Conservation (phyloP, 352 stramenopile species). For the Porosira glacialis region DNA sequence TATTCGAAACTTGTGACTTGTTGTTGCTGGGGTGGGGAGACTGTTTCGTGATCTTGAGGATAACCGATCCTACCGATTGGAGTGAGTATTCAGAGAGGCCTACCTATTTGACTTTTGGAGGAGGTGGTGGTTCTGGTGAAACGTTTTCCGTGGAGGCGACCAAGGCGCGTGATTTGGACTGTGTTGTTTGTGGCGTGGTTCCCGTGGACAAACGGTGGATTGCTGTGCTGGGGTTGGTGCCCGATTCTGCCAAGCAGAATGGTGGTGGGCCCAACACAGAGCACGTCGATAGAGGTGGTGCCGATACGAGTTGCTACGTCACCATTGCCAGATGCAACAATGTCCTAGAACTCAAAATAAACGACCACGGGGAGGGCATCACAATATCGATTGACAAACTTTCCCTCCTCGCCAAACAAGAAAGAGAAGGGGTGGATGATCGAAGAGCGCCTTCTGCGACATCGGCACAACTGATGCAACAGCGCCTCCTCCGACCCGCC, state of each 20-base stretch:
- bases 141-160: slow-evolving; percentile 50
- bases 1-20: too few species aligned
- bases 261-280: too few species aligned
- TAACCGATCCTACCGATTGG: slow-evolving; percentile 12
- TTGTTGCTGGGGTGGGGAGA: slow-evolving; percentile 79
- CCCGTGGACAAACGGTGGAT: slow-evolving; percentile 71
- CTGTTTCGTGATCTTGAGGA: slow-evolving; percentile 69
- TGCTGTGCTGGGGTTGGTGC: slow-evolving; percentile 65
- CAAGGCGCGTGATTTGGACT: slow-evolving; percentile 80
- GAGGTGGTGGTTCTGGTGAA: slow-evolving; percentile 18
- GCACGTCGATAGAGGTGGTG: slow-evolving; percentile 14
- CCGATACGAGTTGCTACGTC: slow-evolving; percentile 15
- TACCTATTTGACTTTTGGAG: too few species aligned
- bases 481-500: too few species aligned
- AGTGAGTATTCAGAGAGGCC: too few species aligned
- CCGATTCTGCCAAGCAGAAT: too few species aligned
- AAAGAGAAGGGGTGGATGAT: too few species aligned
- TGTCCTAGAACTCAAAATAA: slow-evolving; percentile 73
- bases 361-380: slow-evolving; percentile 58
- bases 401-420: too few species aligned
- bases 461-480: too few species aligned
- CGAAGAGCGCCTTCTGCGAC: too few species aligned
- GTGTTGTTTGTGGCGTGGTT: slow-evolving; percentile 66
- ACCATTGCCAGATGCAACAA: slow-evolving; percentile 38
- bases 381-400: slow-evolving; percentile 64